These are phyloP conservation scores for Lactarius psammicola DNA, from an alignment of 768 basidiomycete genomes.

Conservation along the genomic window DNA sequence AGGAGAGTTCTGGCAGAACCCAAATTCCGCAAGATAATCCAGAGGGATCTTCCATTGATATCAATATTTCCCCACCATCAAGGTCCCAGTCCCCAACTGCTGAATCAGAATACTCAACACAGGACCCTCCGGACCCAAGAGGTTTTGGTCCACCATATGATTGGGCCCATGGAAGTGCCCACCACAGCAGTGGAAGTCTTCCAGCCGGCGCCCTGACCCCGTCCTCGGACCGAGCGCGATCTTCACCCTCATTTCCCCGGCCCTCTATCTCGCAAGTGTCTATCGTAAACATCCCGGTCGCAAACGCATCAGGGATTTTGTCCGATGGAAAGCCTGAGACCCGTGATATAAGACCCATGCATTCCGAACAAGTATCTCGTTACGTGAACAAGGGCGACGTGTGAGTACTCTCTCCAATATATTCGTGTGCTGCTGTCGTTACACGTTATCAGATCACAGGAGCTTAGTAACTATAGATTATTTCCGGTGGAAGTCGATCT, in stretches of 20 bases:
- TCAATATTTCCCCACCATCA: background rate
- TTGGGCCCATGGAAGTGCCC: background rate
- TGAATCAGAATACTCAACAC: background rate
- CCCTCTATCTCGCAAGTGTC: background rate
- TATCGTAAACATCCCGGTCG: too few relatives aligned
- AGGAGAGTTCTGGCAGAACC: background rate
- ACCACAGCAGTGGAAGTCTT: background rate
- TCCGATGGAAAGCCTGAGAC: too few relatives aligned
- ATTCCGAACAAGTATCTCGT: slow-evolving; percentile 16
- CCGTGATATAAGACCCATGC: background rate
- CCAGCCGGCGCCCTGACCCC: background rate
- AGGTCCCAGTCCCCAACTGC: background rate
- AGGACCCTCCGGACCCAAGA: background rate
- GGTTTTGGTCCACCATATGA: background rate
- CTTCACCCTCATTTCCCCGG: background rate
- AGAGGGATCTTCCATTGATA: background rate
- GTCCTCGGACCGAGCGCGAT: background rate
- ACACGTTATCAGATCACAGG: background rate
- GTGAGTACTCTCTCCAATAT: background rate
- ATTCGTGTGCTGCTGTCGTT: background rate
- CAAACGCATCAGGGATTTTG: too few relatives aligned
- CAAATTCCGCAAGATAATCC: background rate
- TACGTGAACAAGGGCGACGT: slow-evolving; percentile 10
- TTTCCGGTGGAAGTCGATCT: background rate
- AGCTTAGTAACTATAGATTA: background rate